A percentile compares a stretch with the other conserved stretches of the same genome.
Evolutionary conservation across 495 filamentous ascomycete species (phyloP).

Genomic region (Talaromyces trachyspermus): DNA sequence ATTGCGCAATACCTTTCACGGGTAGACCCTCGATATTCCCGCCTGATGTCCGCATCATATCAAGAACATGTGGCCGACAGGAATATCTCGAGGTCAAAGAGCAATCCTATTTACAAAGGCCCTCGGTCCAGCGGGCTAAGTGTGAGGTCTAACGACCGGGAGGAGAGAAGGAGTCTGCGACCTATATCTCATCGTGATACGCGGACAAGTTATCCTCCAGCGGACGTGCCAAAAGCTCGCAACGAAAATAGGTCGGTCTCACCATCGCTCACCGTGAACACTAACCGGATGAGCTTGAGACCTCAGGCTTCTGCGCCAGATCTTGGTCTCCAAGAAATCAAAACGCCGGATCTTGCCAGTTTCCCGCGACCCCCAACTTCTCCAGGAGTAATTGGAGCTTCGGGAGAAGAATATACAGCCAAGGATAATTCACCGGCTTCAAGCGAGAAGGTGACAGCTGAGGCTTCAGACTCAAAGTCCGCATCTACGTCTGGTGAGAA

Average conservation of each 20-base stretch:
- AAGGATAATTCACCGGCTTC: not conserved
- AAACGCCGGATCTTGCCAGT: constrained; percentile 7
- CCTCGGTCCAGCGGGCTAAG: constrained; percentile 1
- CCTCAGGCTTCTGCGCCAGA: constrained; percentile 4
- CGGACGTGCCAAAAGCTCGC: not conserved
- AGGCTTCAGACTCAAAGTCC: not conserved
- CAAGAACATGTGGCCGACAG: constrained; percentile 41
- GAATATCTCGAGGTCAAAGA: constrained; percentile 28
- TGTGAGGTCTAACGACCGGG: not conserved
- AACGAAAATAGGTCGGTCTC: not conserved
- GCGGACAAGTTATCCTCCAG: constrained; percentile 3
- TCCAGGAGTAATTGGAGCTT: not conserved
- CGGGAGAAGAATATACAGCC: not conserved
- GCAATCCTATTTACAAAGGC: not conserved
- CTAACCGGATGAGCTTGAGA: too few relatives aligned
- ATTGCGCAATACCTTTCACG: constrained; percentile 8
- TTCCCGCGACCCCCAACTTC: constrained; percentile 6
- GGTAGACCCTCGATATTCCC: constrained; percentile 13
- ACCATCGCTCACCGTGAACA: not conserved
- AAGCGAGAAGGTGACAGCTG: not conserved
- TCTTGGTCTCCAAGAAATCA: not conserved
- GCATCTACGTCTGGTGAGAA: not conserved
- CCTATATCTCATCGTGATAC: not conserved
- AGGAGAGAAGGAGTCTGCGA: not conserved
- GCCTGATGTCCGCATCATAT: constrained; percentile 26